These are phyloP conservation scores for Musa itinerans DNA, from an alignment of 176 grass and related monocot species.

Conservation along the genomic window DNA sequence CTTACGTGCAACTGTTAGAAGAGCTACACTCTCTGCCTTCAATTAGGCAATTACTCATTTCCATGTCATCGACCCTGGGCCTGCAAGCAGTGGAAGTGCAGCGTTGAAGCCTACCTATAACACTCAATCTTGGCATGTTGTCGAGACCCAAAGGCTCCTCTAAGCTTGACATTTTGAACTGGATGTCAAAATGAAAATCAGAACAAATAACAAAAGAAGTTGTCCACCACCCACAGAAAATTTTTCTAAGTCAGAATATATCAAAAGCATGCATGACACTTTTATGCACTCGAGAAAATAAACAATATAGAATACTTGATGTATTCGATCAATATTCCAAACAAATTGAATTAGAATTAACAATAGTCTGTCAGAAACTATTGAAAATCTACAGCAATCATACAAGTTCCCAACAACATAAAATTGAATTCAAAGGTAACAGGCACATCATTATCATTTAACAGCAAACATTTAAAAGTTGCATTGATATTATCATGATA, in stretches of 20 bases:
- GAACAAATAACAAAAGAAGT: not conserved
- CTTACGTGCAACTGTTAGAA: conserved; percentile 38
- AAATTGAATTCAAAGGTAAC: too few species aligned
- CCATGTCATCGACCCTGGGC: conserved; percentile 29
- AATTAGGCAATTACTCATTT: conserved; percentile 33
- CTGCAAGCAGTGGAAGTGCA: conserved; percentile 31
- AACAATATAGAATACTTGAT: not conserved
- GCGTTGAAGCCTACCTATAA: conserved; percentile 52
- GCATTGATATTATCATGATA: too few species aligned
- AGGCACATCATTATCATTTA: too few species aligned
- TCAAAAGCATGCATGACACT: not conserved
- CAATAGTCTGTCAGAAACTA: too few species aligned
- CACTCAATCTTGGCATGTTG: conserved; percentile 67
- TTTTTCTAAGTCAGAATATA: not conserved
- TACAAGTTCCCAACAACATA: too few species aligned
- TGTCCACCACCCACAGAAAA: not conserved
- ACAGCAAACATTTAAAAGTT: too few species aligned
- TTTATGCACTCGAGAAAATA: not conserved
- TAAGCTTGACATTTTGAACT: conserved; percentile 74
- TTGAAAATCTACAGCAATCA: too few species aligned
- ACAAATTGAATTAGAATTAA: too few species aligned
- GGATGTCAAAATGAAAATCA: conserved; percentile 12
- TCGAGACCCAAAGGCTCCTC: conserved; percentile 71
- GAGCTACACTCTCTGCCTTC: conserved; percentile 34
- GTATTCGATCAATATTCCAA: not conserved